phyloP scores from a whole-genome alignment of 208 protist genomes.

The Leishmania tarentolae region DNA sequence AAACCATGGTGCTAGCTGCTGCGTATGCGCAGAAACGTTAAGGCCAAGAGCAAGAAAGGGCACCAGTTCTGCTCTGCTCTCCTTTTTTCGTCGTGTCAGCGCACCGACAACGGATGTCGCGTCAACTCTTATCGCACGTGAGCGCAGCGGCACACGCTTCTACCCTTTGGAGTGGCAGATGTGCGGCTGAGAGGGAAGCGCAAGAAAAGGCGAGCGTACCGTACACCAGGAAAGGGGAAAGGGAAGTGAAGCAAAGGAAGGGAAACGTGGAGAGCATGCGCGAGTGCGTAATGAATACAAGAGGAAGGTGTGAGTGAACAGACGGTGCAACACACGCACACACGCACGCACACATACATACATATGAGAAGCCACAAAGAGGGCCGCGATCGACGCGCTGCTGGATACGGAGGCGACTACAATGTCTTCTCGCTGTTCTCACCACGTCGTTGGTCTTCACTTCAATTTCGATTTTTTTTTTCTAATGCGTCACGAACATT shows the following conservation, averaged over 20 bases:
- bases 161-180: not conserved
- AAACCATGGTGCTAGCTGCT: constrained; percentile 12
- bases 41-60: not conserved
- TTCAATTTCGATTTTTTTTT: constrained; percentile 3
- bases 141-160: not conserved
- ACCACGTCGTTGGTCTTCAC: not conserved
- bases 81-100: not conserved
- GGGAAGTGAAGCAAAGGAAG: not conserved
- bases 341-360: not conserved
- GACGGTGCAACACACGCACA: not conserved
- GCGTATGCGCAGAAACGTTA: not conserved
- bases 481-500: not conserved
- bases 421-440: not conserved
- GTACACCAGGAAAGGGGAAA: not conserved
- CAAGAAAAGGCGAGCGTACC: not conserved
- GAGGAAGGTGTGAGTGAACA: not conserved
- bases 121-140: not conserved
- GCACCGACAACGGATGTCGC: not conserved
- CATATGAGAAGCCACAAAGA: not conserved
- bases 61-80: not conserved
- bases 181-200: not conserved
- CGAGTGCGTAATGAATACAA: not conserved
- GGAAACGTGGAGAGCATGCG: not conserved
- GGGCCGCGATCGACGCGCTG: not conserved
- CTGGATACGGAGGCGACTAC: not conserved